These are phyloP conservation scores for Fibroporia radiculosa DNA, from an alignment of 768 basidiomycete genomes.

Conservation along the genomic window DNA sequence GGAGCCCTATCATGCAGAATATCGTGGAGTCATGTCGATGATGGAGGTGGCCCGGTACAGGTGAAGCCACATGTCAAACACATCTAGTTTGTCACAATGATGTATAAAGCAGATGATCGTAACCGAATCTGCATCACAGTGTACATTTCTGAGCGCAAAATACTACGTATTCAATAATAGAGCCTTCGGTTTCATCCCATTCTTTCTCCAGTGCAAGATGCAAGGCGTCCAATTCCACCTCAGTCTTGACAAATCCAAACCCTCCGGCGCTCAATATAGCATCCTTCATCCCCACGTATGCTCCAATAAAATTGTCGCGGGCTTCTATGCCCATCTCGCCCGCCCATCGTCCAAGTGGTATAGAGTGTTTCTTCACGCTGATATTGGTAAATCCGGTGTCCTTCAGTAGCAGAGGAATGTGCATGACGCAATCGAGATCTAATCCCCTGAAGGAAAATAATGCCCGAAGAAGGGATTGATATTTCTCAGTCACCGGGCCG, in stretches of 20 bases:
- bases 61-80: too few species aligned
- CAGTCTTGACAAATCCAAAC: constrained; percentile 10
- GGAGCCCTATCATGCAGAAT: too few species aligned
- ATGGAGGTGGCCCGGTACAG: too few species aligned
- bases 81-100: too few species aligned
- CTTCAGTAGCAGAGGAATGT: constrained; percentile 15
- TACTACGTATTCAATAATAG: constrained; percentile 2
- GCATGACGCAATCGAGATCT: constrained; percentile 2
- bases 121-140: too few species aligned
- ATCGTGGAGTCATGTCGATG: too few species aligned
- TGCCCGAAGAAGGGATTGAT: neutral
- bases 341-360: constrained; percentile 21
- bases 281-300: constrained; percentile 19
- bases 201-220: constrained; percentile 17
- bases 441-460: constrained; percentile 3
- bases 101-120: too few species aligned
- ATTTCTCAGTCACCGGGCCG: constrained; percentile 8
- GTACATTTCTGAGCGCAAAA: constrained; percentile 6
- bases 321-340: constrained; percentile 17
- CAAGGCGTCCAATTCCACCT: constrained; percentile 15
- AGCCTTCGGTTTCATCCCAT: constrained; percentile 18
- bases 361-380: constrained; percentile 10
- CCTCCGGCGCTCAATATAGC: constrained; percentile 16
- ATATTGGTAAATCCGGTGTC: constrained; percentile 23
- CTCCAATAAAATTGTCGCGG: constrained; percentile 11